Evolutionary conservation across 2,329 filamentous ascomycete species (phyloP).

Genomic region (Davidsoniella virescens): DNA sequence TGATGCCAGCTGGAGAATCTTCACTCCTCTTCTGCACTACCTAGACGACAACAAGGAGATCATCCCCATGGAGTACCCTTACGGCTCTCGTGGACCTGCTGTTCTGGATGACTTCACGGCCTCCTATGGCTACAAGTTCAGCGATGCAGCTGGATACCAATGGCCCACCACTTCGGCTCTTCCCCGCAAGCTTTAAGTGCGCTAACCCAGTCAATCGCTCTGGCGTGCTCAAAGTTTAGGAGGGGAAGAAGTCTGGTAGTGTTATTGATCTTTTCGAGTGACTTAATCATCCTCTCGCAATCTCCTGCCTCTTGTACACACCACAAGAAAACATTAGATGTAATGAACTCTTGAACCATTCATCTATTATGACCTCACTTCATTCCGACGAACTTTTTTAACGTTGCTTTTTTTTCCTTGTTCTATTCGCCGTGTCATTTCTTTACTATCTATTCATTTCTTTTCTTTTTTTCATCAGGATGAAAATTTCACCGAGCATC

Average conservation of each 20-base stretch:
- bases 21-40: slow-evolving; percentile 93
- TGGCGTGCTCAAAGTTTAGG: slow-evolving; percentile 6
- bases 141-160: slow-evolving; percentile 86
- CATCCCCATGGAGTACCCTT: slow-evolving; percentile 98
- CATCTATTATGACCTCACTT: slow-evolving; percentile 3
- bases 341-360: background rate
- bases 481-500: background rate
- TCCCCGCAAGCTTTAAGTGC: slow-evolving; percentile 57
- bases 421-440: slow-evolving; percentile 1
- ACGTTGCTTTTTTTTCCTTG: slow-evolving; percentile 1
- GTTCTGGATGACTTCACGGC: slow-evolving; percentile 97
- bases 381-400: no score
- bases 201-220: slow-evolving; percentile 13
- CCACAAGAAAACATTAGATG: background rate
- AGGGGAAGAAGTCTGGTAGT: background rate
- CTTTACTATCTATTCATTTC: slow-evolving; percentile 1
- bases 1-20: slow-evolving; percentile 96
- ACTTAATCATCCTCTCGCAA: background rate
- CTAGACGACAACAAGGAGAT: slow-evolving; percentile 99
- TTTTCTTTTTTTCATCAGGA: slow-evolving; percentile 2
- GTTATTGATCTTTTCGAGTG: background rate
- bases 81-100: slow-evolving; percentile 89
- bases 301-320: background rate
- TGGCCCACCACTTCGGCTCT: slow-evolving; percentile 66
- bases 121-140: slow-evolving; percentile 98